Conservation (phyloP, 257 asterid genomes). For the Petunia secreta region DNA sequence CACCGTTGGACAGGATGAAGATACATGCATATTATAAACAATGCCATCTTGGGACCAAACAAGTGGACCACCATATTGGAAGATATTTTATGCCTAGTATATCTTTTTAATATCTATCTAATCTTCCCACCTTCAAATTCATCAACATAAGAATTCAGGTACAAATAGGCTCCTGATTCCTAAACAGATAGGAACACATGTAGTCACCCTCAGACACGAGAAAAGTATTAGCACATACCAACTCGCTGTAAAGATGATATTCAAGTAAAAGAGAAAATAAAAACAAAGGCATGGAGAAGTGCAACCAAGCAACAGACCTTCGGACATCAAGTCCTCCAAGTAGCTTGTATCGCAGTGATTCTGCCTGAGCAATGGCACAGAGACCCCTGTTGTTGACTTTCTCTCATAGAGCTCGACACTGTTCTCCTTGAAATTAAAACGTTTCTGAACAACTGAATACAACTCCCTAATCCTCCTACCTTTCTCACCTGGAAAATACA, state of each 20-base stretch:
- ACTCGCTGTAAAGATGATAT: slow-evolving; percentile 44
- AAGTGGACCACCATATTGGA: not conserved
- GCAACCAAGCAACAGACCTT: slow-evolving; percentile 42
- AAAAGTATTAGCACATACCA: slow-evolving; percentile 33
- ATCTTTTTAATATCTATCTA: not conserved
- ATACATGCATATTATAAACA: not conserved
- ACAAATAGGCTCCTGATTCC: slow-evolving; percentile 23
- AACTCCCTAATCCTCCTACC: slow-evolving; percentile 76
- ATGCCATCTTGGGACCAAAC: not conserved
- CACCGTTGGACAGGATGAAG: slow-evolving; percentile 12
- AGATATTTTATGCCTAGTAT: not conserved
- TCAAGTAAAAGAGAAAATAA: not conserved
- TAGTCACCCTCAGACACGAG: slow-evolving; percentile 53
- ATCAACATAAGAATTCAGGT: slow-evolving; percentile 23
- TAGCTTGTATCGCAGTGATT: slow-evolving; percentile 70
- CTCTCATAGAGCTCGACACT: slow-evolving; percentile 76
- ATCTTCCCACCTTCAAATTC: slow-evolving; percentile 34
- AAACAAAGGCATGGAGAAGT: not conserved
- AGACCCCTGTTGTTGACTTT: slow-evolving; percentile 71
- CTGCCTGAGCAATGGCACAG: slow-evolving; percentile 79
- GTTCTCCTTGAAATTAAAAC: slow-evolving; percentile 69
- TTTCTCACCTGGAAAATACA: slow-evolving; percentile 54
- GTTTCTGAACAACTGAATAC: slow-evolving; percentile 70
- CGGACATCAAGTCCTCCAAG: slow-evolving; percentile 82
- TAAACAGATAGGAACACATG: slow-evolving; percentile 30